Percentiles rank a stretch among this genome's conserved stretches.
phyloP scores from a whole-genome alignment of 192 early-diverging fungal genomes.

The Linnemannia elongata region DNA sequence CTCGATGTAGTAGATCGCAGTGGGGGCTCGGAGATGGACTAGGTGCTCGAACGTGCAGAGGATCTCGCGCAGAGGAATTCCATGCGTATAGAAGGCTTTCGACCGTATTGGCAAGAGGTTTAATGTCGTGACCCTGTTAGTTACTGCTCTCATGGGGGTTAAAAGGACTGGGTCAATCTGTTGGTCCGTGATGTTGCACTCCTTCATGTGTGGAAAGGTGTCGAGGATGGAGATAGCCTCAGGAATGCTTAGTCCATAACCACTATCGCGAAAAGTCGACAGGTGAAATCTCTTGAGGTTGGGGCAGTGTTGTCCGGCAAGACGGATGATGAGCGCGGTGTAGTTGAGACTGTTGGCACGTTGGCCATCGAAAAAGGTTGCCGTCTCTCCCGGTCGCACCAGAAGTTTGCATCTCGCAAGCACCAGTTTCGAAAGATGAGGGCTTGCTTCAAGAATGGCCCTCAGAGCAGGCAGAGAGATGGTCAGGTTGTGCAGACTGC shows the following conservation, averaged over 20 bases:
- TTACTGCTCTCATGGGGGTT: background rate
- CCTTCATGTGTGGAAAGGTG: background rate
- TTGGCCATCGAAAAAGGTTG: background rate
- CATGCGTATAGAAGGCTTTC: background rate
- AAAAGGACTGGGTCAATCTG: background rate
- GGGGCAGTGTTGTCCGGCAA: background rate
- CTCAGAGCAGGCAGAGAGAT: background rate
- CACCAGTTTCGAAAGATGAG: background rate
- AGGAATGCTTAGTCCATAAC: background rate
- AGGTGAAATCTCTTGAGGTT: background rate
- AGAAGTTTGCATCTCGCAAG: background rate
- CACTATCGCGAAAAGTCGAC: background rate
- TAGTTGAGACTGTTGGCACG: background rate
- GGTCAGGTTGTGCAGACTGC: background rate
- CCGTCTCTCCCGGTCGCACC: background rate
- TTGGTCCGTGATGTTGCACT: background rate
- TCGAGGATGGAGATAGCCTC: background rate
- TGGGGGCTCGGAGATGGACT: background rate
- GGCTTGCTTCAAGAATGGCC: background rate
- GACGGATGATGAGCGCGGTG: background rate
- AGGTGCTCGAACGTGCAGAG: background rate
- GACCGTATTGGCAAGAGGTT: background rate
- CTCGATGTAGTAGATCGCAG: background rate
- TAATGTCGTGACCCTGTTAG: background rate
- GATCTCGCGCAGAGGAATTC: background rate